These are phyloP conservation scores for Microcera coccophila DNA, from an alignment of 2,329 filamentous ascomycete species.

Conservation along the genomic window DNA sequence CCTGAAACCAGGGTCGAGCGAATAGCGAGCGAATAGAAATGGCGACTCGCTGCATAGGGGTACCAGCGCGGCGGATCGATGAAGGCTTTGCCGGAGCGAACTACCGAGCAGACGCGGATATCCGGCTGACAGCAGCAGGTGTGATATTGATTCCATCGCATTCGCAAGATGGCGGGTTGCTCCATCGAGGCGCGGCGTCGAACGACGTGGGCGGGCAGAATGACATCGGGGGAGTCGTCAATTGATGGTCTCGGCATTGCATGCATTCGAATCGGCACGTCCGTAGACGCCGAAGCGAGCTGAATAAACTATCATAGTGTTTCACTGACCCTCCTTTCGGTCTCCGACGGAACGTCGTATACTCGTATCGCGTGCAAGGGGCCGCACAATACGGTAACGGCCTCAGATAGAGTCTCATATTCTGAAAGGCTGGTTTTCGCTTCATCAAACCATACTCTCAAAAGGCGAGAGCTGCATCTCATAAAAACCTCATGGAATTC, in stretches of 20 bases:
- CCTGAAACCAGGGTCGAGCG: slow-evolving; percentile 15
- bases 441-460: neutral
- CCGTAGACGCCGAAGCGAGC: too few species aligned
- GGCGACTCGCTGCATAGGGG: slow-evolving; percentile 16
- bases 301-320: neutral
- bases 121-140: slow-evolving; percentile 6
- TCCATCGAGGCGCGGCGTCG: too few species aligned
- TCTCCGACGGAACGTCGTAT: neutral
- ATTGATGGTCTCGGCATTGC: too few species aligned
- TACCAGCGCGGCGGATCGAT: slow-evolving; percentile 24
- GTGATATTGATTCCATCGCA: too few species aligned
- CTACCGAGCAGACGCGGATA: slow-evolving; percentile 18
- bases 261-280: too few species aligned
- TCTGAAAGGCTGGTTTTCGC: neutral
- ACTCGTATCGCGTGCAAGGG: neutral
- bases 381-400: neutral
- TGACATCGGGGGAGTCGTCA: too few species aligned
- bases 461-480: neutral
- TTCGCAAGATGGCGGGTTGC: too few species aligned
- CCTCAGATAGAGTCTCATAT: neutral
- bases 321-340: neutral
- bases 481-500: neutral
- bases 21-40: slow-evolving; percentile 15
- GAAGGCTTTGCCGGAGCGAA: slow-evolving; percentile 17
- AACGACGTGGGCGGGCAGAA: too few species aligned